phyloP scores from a whole-genome alignment of 192 early-diverging fungal species.

The Entomortierella parvispora region DNA sequence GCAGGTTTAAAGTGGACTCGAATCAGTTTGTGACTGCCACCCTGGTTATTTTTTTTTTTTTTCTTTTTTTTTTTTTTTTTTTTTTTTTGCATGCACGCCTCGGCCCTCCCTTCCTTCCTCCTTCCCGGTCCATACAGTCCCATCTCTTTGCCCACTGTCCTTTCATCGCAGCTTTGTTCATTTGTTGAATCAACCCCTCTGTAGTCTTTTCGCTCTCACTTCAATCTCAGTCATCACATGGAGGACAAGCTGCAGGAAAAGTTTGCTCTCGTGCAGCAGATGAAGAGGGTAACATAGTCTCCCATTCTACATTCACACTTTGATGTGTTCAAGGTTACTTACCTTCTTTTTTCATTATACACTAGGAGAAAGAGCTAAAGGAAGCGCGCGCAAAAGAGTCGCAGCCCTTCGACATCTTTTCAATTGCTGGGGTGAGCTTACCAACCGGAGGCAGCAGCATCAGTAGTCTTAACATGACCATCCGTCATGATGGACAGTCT shows the following conservation, averaged over 20 bases:
- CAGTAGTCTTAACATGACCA: conserved; percentile 41
- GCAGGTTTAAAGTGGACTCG: no score
- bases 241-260: conserved; percentile 45
- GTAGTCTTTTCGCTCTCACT: no score
- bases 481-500: conserved; percentile 32
- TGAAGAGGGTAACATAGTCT: conserved; percentile 28
- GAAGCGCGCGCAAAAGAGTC: conserved; percentile 42
- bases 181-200: no score
- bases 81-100: not conserved
- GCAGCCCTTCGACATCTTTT: conserved; percentile 46
- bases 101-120: no score
- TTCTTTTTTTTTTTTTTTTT: not conserved
- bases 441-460: conserved; percentile 6
- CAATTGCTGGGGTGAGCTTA: conserved; percentile 36
- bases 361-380: conserved; percentile 47
- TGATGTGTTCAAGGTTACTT: not conserved
- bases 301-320: not conserved
- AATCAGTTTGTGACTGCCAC: no score
- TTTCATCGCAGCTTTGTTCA: no score
- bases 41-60: not conserved
- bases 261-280: conserved; percentile 46
- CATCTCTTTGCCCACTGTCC: not conserved
- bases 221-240: not conserved
- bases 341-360: not conserved
- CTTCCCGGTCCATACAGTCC: not conserved